Conservation (phyloP, 768 basidiomycete species). For the Pluteus cervinus region DNA sequence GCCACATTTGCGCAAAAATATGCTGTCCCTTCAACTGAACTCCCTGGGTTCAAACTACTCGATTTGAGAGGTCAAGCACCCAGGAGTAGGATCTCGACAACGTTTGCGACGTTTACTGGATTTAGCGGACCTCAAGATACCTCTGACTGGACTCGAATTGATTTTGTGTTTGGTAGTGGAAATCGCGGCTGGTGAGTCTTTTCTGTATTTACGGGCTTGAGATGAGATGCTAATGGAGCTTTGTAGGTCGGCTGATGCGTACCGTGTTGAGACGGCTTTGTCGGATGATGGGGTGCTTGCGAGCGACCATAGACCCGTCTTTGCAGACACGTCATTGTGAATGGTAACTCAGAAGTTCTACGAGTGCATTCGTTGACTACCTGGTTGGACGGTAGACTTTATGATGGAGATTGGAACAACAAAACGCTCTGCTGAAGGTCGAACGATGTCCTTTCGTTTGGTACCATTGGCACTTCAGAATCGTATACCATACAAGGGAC, state of each 20-base stretch:
- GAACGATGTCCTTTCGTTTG: too few relatives aligned
- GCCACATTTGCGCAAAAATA: constrained; percentile 36
- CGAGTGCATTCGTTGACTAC: too few relatives aligned
- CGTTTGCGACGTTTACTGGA: constrained; percentile 48
- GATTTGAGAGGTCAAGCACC: constrained; percentile 39
- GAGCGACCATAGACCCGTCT: constrained; percentile 54
- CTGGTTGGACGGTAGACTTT: not conserved
- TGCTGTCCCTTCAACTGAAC: constrained; percentile 22
- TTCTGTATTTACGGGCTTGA: not conserved
- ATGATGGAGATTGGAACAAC: not conserved
- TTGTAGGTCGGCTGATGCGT: constrained; percentile 28
- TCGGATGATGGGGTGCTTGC: constrained; percentile 46
- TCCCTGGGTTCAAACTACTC: constrained; percentile 33
- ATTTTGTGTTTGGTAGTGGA: constrained; percentile 48
- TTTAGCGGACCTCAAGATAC: constrained; percentile 37
- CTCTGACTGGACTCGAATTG: constrained; percentile 34
- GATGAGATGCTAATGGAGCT: too few relatives aligned
- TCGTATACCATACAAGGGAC: too few relatives aligned
- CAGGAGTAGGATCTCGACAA: constrained; percentile 32
- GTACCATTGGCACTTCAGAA: too few relatives aligned
- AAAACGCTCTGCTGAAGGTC: too few relatives aligned
- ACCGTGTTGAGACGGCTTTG: constrained; percentile 33
- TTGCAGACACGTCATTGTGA: constrained; percentile 27
- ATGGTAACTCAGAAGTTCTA: not conserved
- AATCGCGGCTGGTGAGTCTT: constrained; percentile 38